Base-by-base conservation (phyloP, 176 grass and related monocot genomes). In the Phoenix dactylifera region DNA sequence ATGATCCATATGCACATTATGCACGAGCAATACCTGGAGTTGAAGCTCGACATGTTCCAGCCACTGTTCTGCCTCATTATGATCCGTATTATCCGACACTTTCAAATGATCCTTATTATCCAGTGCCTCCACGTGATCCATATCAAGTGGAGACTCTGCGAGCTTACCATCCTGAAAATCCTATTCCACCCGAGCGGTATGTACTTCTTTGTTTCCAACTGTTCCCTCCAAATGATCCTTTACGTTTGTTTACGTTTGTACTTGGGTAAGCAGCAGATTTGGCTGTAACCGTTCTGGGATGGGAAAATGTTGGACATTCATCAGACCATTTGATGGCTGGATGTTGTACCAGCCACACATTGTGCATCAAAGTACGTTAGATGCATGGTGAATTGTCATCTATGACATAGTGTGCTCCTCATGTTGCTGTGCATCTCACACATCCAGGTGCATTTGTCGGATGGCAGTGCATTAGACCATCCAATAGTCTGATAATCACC, bases 131-230 rank as follows among this genome's bases (percentile, higher is more conserved):
- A 51, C 70, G 57, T 52, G 62, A 78, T 75, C 67, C 44, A 50
- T 68, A 75, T 59, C 29, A 16, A 68, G 24, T 29, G 55, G 66
- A 50, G 32, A 7, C 49, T 72, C 4, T 54, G 57, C 70, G 58
- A 68, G 30, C 61, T 59, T 26, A 75, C 17, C 59, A 75, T 69
- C 67, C 58, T 20, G 71, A 72, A 67, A 75, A 39, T 58, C 32
- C 52, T 52, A 26, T 56, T 68, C 12, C 57, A 58, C 54, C 50
- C 22, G 63, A 23, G 58, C 49, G 79, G 84, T 87, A 82, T 15
- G 16, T 57, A 75, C 44, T 70, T 57, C 49, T 29, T 62, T 24
- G 4, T 60, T 55, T 39, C 35, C 57, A 14, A n/a, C 20, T 77
- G 20, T 30, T 22, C n/a, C 26, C 39, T 57, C 14, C 26, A 14